Conservation (phyloP, 305 asterid genomes). For the Solanum hybrid region DNA sequence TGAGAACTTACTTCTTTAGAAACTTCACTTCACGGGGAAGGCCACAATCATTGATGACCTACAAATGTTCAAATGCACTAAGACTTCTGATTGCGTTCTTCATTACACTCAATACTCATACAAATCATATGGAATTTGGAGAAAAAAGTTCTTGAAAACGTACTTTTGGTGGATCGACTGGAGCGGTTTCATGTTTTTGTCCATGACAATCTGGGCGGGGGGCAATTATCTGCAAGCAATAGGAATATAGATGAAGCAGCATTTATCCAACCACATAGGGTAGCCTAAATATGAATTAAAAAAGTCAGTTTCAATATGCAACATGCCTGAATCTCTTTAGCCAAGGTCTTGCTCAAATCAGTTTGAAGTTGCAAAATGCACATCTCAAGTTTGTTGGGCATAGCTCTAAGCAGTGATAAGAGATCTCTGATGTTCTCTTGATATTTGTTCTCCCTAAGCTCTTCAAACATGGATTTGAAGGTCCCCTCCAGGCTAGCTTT, state of each 20-base stretch:
- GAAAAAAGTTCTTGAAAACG: background rate
- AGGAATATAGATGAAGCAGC: constrained; percentile 9
- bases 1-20: constrained; percentile 32
- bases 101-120: constrained; percentile 14
- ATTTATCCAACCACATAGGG: constrained; percentile 8
- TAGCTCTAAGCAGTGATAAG: constrained; percentile 35
- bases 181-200: constrained; percentile 30
- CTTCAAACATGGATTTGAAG: constrained; percentile 47
- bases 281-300: background rate
- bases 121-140: background rate
- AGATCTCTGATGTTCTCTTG: constrained; percentile 37
- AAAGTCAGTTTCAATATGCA: constrained; percentile 2
- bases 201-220: constrained; percentile 31
- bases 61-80: constrained; percentile 15
- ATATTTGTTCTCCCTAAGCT: constrained; percentile 35
- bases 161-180: constrained; percentile 25
- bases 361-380: constrained; percentile 42
- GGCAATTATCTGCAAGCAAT: constrained; percentile 42
- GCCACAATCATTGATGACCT: constrained; percentile 39
- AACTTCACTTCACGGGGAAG: constrained; percentile 29
- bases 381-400: constrained; percentile 49
- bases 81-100: constrained; percentile 4
- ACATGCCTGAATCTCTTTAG: constrained; percentile 71
- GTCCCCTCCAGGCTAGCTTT: constrained; percentile 43
- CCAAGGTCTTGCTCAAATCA: constrained; percentile 41